Evolutionary conservation across 306 rosid species (phyloP).

Genomic region (Lathyrus oleraceus): DNA sequence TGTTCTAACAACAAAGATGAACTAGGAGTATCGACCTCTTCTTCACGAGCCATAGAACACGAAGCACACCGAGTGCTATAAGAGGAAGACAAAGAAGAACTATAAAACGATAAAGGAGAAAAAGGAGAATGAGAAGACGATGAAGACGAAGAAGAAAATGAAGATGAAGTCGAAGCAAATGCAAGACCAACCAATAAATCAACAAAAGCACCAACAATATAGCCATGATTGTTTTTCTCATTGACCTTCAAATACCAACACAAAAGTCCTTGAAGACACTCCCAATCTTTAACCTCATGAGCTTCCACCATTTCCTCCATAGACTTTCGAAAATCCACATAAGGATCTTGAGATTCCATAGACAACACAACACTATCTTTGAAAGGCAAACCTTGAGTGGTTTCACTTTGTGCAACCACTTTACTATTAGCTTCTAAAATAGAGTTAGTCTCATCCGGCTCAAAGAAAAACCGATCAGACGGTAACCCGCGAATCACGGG

Average conservation of each 20-base stretch:
- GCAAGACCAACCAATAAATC: conserved; percentile 67
- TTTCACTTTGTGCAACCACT: not conserved
- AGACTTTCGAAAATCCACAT: conserved; percentile 68
- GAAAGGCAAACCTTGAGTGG: conserved; percentile 41
- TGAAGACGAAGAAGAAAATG: not conserved
- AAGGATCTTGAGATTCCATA: conserved; percentile 77
- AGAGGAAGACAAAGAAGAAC: conserved; percentile 51
- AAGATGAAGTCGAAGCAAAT: not conserved
- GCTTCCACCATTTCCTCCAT: conserved; percentile 96
- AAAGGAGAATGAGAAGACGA: conserved; percentile 38
- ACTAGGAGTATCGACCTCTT: conserved; percentile 32
- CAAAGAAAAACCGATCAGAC: conserved; percentile 74
- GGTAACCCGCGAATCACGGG: conserved; percentile 57
- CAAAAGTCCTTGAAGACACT: conserved; percentile 68
- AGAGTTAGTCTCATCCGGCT: conserved; percentile 63
- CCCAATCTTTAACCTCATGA: conserved; percentile 66
- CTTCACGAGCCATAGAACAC: conserved; percentile 48
- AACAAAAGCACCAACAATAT: conserved; percentile 75
- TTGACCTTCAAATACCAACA: conserved; percentile 76
- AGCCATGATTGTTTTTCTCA: conserved; percentile 59
- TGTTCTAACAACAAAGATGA: conserved; percentile 54
- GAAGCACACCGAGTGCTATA: conserved; percentile 49
- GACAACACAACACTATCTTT: conserved; percentile 64
- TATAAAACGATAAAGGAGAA: conserved; percentile 59
- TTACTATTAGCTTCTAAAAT: conserved; percentile 44